A percentile compares a stretch with the other conserved stretches of the same genome.
Evolutionary conservation across 202 grass and related monocot species (phyloP).

Genomic region (Panicum virgatum): DNA sequence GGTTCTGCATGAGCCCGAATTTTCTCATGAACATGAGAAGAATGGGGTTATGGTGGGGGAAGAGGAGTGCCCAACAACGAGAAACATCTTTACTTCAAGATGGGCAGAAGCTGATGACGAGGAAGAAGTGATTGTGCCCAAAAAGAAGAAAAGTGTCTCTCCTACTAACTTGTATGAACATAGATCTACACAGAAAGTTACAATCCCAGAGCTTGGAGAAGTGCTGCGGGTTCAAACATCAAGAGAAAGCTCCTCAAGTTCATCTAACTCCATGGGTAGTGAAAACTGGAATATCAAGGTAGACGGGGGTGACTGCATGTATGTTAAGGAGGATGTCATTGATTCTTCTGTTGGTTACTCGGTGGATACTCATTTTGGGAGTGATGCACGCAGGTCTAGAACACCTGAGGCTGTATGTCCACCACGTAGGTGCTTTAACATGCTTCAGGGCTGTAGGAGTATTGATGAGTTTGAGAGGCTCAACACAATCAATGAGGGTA

Average conservation of each 20-base stretch:
- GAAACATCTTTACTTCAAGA: constrained; percentile 80
- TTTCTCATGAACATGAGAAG: constrained; percentile 26
- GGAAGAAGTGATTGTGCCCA: constrained; percentile 30
- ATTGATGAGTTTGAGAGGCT: constrained; percentile 88
- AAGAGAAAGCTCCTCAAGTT: constrained; percentile 36
- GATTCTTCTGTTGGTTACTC: constrained; percentile 37
- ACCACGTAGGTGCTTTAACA: constrained; percentile 64
- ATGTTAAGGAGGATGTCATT: constrained; percentile 30
- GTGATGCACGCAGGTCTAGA: constrained; percentile 39
- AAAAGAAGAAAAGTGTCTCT: constrained; percentile 57
- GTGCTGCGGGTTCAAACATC: constrained; percentile 45
- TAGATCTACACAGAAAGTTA: constrained; percentile 37
- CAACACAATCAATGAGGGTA: constrained; percentile 89
- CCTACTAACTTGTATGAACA: constrained; percentile 35
- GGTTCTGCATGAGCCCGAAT: constrained; percentile 37
- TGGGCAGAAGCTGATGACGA: constrained; percentile 68
- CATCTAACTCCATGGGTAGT: constrained; percentile 43
- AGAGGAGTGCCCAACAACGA: constrained; percentile 39
- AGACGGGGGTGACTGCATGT: constrained; percentile 45
- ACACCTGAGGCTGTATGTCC: constrained; percentile 42
- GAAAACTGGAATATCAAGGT: constrained; percentile 29
- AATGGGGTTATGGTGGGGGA: constrained; percentile 49
- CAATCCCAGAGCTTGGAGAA: constrained; percentile 57
- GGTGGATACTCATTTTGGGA: constrained; percentile 42
- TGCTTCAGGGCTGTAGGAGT: constrained; percentile 86